Base-by-base conservation (phyloP, 441 rosid genomes). In the Biscutella laevigata region DNA sequence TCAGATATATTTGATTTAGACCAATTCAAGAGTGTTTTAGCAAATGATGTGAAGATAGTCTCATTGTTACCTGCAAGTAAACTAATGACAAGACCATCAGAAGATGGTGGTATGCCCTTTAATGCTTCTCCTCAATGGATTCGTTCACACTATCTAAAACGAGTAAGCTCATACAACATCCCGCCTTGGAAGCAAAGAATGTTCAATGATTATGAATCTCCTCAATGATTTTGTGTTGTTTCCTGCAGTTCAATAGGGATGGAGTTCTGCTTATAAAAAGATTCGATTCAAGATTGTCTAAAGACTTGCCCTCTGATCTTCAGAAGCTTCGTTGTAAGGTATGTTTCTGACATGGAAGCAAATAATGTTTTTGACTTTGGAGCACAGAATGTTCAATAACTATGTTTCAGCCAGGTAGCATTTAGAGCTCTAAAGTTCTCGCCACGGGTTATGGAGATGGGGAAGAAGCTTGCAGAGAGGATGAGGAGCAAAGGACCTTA, bases 251-350 rank as follows among this genome's bases (percentile, higher is more conserved):
- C 17, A 84, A 76, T 9, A 74, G 78, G 59, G 95, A 85, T 8
- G 95, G 96, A 8, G 94, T 91, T 53, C 50, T 91, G 71, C 95
- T 91, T 45, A 66, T 91, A 58, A 78, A 90, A 12, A 88, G 98
- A 52, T 49, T 91, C 11, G 98, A 91, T 73, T 91, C 98, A 7
- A 77, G 95, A 75, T 86, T 91, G 34, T 88, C 96, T 36, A 83
- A 83, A 62, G 91, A 91, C 67, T 83, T 91, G 53, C 95, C 96
- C 10, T 62, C 89, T 22, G 96, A 91, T 73, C 88, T 88, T 57
- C 96, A 85, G 76, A 91, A 85, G 71, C 86, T 91, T 7, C 85
- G 91, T 21, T 91, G 98, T 80, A 91, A 91, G 87, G 98, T 88
- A 65, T 15, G 40, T 45, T 57, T 34, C 28, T 22, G 21, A 44